These are phyloP conservation scores for Berkeleyomyces basicola DNA, from an alignment of 2,329 filamentous ascomycete genomes.

Conservation along the genomic window DNA sequence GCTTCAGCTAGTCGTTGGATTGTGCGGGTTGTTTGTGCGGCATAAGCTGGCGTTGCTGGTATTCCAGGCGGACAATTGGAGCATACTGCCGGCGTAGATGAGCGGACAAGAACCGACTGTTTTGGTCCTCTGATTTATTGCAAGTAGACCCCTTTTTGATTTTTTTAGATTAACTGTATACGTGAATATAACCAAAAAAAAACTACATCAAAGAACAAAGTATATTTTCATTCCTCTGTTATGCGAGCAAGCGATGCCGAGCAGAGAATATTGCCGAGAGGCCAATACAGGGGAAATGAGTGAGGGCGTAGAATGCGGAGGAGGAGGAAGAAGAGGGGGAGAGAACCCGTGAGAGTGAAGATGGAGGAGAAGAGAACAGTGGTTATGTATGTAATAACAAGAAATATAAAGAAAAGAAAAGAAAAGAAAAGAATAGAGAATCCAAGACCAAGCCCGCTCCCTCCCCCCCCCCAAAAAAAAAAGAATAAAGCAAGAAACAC, in stretches of 20 bases:
- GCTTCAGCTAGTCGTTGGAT: slow-evolving; percentile 61
- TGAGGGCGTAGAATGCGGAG: neutral
- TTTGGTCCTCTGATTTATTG: too few species aligned
- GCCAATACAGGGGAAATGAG: neutral
- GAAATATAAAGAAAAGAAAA: neutral
- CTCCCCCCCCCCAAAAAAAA: neutral
- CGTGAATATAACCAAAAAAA: neutral
- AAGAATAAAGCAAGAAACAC: slow-evolving; percentile 2
- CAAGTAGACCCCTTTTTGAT: too few species aligned
- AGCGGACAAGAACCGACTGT: too few species aligned
- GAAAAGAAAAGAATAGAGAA: neutral
- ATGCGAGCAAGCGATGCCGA: neutral
- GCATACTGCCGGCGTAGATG: slow-evolving; percentile 2
- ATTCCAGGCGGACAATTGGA: slow-evolving; percentile 70
- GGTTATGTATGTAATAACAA: neutral
- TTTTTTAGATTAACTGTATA: too few species aligned
- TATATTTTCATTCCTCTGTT: neutral
- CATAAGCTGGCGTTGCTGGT: slow-evolving; percentile 75
- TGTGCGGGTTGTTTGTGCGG: slow-evolving; percentile 70
- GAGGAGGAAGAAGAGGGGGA: neutral
- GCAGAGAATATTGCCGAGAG: neutral
- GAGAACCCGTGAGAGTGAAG: neutral
- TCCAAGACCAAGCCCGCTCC: slow-evolving; percentile 2
- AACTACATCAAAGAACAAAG: neutral
- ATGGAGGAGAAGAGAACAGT: neutral